Evolutionary conservation across 2,329 filamentous ascomycete species (phyloP).

Genomic region (Falciphora oryzae): DNA sequence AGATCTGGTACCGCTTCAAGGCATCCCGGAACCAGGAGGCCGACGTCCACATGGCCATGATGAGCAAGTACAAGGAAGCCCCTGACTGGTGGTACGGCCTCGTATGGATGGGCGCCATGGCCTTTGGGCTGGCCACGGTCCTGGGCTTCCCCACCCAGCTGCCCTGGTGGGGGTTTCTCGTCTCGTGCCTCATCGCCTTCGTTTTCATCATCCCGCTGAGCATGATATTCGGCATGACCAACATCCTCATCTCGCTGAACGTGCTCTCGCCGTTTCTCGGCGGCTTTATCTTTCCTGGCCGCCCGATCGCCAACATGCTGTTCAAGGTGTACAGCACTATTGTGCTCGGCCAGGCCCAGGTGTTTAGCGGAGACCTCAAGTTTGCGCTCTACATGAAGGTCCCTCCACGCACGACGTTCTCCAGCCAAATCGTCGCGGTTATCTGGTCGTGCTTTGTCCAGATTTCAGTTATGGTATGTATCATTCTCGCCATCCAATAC

Average conservation of each 20-base stretch:
- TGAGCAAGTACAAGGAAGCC: slow-evolving; percentile 57
- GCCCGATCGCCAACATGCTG: slow-evolving; percentile 68
- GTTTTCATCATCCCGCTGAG: slow-evolving; percentile 61
- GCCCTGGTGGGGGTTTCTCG: slow-evolving; percentile 66
- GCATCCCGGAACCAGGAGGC: slow-evolving; percentile 55
- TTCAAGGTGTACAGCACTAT: slow-evolving; percentile 61
- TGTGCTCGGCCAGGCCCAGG: slow-evolving; percentile 59
- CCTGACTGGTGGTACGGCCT: slow-evolving; percentile 59
- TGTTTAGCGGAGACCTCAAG: slow-evolving; percentile 61
- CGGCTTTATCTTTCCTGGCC: slow-evolving; percentile 69
- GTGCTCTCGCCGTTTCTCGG: slow-evolving; percentile 70
- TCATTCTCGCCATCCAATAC: too few relatives aligned
- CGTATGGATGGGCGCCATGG: slow-evolving; percentile 49
- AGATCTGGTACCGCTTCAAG: slow-evolving; percentile 58
- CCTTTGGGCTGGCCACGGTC: slow-evolving; percentile 47
- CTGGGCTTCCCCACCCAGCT: slow-evolving; percentile 61
- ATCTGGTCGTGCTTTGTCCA: slow-evolving; percentile 63
- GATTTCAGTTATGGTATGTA: slow-evolving; percentile 39
- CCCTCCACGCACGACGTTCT: slow-evolving; percentile 61
- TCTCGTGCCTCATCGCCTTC: slow-evolving; percentile 59
- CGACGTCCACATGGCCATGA: slow-evolving; percentile 59
- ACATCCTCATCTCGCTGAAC: slow-evolving; percentile 67
- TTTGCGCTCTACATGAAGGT: slow-evolving; percentile 71
- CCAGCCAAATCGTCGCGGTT: slow-evolving; percentile 59
- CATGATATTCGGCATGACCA: slow-evolving; percentile 64